phyloP scores from a whole-genome alignment of 805 yeast genomes.

The Saccharomyces paradoxus region DNA sequence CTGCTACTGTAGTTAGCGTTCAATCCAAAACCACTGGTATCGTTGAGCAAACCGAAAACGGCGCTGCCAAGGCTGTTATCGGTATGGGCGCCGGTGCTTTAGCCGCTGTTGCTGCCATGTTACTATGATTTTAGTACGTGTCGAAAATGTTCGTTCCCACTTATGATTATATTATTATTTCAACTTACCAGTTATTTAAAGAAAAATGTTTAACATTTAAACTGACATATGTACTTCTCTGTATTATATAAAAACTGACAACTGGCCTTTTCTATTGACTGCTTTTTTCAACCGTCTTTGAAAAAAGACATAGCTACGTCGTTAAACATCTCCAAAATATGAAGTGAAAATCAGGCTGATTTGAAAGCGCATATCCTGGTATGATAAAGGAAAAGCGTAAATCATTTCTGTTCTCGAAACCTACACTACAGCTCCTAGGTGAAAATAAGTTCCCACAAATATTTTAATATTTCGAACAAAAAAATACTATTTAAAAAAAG shows the following conservation, averaged over 20 bases:
- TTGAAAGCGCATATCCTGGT: too few relatives aligned
- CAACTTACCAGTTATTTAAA: not conserved
- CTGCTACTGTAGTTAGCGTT: conserved; percentile 1
- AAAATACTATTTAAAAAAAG: not conserved
- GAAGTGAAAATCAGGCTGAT: too few relatives aligned
- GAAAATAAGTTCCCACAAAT: not conserved
- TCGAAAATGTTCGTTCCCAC: not conserved
- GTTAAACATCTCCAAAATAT: too few relatives aligned
- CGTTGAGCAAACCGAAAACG: conserved; percentile 9
- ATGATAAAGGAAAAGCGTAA: too few relatives aligned
- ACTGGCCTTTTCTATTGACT: not conserved
- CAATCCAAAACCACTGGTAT: conserved; percentile 1
- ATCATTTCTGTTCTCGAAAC: not conserved
- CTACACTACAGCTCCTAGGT: not conserved
- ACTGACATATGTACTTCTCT: not conserved
- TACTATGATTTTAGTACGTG: conserved; percentile 1
- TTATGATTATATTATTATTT: not conserved
- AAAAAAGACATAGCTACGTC: not conserved
- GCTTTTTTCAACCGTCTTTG: not conserved
- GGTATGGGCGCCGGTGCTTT: conserved; percentile 8
- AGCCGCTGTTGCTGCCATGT: conserved; percentile 9
- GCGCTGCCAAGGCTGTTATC: conserved; percentile 6
- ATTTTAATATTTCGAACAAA: not conserved
- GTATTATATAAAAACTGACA: not conserved
- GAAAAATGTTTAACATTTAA: not conserved